These are phyloP conservation scores for Gillenia trifoliata DNA, from an alignment of 306 rosid genomes.

Conservation along the genomic window DNA sequence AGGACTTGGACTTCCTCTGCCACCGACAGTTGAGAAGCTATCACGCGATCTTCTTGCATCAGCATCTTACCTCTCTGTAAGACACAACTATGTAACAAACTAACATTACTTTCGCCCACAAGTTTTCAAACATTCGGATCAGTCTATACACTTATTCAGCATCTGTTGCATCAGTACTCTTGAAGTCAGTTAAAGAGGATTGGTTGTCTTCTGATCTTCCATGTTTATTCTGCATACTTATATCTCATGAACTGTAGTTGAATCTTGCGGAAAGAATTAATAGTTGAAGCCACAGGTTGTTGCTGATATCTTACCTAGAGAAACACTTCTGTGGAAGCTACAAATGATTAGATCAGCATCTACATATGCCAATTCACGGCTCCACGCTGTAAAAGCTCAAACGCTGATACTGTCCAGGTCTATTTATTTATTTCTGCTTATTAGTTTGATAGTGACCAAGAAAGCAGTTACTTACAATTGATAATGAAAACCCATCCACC, in stretches of 20 bases:
- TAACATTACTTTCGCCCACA: neutral
- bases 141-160: neutral
- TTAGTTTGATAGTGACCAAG: constrained; percentile 1
- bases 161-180: neutral
- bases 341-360: constrained; percentile 76
- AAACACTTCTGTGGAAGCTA: constrained; percentile 77
- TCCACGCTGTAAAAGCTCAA: constrained; percentile 76
- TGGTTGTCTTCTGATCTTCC: constrained; percentile 1
- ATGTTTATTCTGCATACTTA: neutral
- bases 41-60: constrained; percentile 47
- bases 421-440: constrained; percentile 6
- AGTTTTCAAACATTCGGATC: neutral
- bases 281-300: constrained; percentile 57
- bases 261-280: constrained; percentile 21
- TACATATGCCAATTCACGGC: constrained; percentile 56
- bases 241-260: constrained; percentile 18
- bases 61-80: constrained; percentile 64
- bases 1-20: constrained; percentile 57
- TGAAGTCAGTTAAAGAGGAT: neutral
- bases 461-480: neutral
- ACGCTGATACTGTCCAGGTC: constrained; percentile 79
- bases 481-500: neutral
- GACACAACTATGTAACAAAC: constrained; percentile 26
- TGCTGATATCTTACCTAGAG: constrained; percentile 66
- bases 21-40: constrained; percentile 43